Evolutionary conservation across 1,139 yeast genomes (phyloP).

Genomic region (Magnusiomyces magnusii): DNA sequence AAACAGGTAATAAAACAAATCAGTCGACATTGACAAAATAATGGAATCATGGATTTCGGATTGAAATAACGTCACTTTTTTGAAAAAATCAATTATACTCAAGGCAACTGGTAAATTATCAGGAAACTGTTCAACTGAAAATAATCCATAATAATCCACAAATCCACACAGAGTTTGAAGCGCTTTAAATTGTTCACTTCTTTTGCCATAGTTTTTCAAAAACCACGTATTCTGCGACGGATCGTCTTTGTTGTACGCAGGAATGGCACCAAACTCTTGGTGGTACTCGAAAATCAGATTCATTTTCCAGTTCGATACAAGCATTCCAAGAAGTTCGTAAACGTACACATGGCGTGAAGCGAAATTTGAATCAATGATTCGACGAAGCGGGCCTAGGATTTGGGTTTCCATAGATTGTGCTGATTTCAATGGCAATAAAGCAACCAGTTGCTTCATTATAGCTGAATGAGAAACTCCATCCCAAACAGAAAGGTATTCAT

Average conservation of each 20-base stretch:
- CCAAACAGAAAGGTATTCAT: constrained; percentile 19
- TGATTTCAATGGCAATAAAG: constrained; percentile 19
- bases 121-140: constrained; percentile 16
- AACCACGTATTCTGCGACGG: neutral
- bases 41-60: constrained; percentile 21
- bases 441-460: constrained; percentile 17
- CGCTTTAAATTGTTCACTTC: neutral
- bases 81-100: constrained; percentile 23
- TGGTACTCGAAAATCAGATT: neutral
- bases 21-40: constrained; percentile 37
- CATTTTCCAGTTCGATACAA: constrained; percentile 9
- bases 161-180: constrained; percentile 16
- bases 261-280: neutral
- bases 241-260: neutral
- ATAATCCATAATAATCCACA: constrained; percentile 20
- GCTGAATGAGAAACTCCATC: constrained; percentile 12
- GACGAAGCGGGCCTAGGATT: constrained; percentile 17
- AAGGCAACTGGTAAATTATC: constrained; percentile 21
- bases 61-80: constrained; percentile 24
- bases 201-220: neutral
- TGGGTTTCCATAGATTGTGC: constrained; percentile 8
- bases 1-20: constrained; percentile 35
- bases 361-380: constrained; percentile 10
- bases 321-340: neutral
- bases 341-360: constrained; percentile 2